Conservation (phyloP, 148 eudicot species). For the Agrostemma githago region DNA sequence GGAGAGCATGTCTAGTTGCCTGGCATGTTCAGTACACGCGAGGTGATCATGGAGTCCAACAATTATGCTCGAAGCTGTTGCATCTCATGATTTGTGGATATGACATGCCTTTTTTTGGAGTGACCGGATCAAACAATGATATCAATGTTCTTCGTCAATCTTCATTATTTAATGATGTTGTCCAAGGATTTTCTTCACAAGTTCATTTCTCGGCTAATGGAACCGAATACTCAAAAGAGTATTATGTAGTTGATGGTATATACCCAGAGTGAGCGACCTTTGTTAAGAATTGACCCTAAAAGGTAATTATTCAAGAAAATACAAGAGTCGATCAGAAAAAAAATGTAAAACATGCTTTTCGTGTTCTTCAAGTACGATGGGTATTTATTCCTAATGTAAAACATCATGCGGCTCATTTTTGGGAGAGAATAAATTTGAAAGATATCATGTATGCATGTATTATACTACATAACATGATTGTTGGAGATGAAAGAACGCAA, state of each 20-base stretch:
- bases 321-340: too few relatives aligned
- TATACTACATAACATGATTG: too few relatives aligned
- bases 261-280: constrained; percentile 14
- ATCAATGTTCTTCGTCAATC: constrained; percentile 5
- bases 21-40: too few relatives aligned
- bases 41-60: not conserved
- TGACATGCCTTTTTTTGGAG: constrained; percentile 15
- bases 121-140: constrained; percentile 4
- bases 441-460: too few relatives aligned
- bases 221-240: not conserved
- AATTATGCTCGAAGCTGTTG: too few relatives aligned
- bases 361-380: not conserved
- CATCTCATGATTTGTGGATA: too few relatives aligned
- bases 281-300: not conserved
- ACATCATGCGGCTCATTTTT: too few relatives aligned
- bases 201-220: not conserved
- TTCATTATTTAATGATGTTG: constrained; percentile 5
- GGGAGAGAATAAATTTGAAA: too few relatives aligned
- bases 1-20: too few relatives aligned
- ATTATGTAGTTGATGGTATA: constrained; percentile 17
- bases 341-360: constrained; percentile 2
- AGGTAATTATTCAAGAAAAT: too few relatives aligned
- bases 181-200: not conserved
- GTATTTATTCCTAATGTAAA: too few relatives aligned
- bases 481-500: too few relatives aligned